Evolutionary conservation across 2,329 filamentous ascomycete species (phyloP).

Genomic region (Colletotrichum salicis): DNA sequence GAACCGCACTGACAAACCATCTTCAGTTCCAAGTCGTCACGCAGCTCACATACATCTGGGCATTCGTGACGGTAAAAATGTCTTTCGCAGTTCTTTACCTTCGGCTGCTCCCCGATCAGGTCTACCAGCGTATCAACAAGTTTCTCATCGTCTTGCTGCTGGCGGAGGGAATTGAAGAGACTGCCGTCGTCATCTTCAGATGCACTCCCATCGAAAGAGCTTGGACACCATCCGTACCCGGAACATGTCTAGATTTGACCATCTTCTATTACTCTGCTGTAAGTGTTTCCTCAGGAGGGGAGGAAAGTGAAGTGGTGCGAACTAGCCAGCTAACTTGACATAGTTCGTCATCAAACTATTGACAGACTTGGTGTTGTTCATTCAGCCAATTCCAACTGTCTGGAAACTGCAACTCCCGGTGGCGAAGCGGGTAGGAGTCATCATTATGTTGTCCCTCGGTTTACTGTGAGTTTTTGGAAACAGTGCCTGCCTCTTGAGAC

Average conservation of each 20-base stretch:
- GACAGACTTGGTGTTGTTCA: constrained; percentile 49
- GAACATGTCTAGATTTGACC: constrained; percentile 44
- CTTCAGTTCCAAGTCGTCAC: constrained; percentile 34
- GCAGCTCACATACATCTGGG: constrained; percentile 36
- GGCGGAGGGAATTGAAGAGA: constrained; percentile 34
- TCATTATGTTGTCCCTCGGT: constrained; percentile 43
- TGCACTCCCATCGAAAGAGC: constrained; percentile 34
- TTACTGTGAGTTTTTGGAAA: constrained; percentile 37
- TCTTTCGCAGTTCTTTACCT: constrained; percentile 35
- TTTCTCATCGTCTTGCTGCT: constrained; percentile 30
- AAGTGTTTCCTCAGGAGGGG: not conserved
- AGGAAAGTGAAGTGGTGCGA: not conserved
- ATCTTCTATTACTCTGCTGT: constrained; percentile 34
- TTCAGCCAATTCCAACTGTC: constrained; percentile 51
- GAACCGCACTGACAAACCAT: not conserved
- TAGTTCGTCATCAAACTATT: constrained; percentile 48
- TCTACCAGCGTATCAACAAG: constrained; percentile 31
- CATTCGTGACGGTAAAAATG: constrained; percentile 36
- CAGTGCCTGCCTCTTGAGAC: not conserved
- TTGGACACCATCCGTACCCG: constrained; percentile 32
- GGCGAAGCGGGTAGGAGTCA: constrained; percentile 42
- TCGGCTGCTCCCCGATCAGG: constrained; percentile 32
- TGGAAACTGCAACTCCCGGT: constrained; percentile 47
- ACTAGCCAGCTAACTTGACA: not conserved
- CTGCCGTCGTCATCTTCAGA: constrained; percentile 35